These are phyloP conservation scores for Saccharum officinarum DNA, from an alignment of 176 grass and related monocot genomes.

Conservation along the genomic window DNA sequence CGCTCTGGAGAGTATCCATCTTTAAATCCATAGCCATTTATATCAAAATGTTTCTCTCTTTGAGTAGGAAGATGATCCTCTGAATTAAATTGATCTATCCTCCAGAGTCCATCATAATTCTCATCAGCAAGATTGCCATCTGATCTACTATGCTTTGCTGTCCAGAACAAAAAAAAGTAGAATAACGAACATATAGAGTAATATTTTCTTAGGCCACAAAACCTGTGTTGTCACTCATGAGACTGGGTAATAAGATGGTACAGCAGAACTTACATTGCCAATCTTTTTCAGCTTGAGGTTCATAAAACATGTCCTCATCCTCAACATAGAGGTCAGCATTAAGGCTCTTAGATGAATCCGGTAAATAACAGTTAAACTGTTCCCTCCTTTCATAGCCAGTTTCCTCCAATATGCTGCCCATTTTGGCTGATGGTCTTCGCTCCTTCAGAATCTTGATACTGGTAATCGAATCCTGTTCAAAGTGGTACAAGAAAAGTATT, in stretches of 20 bases:
- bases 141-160: slow-evolving; percentile 37
- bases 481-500: neutral
- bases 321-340: slow-evolving; percentile 35
- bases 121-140: slow-evolving; percentile 29
- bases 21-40: slow-evolving; percentile 30
- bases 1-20: slow-evolving; percentile 39
- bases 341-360: slow-evolving; percentile 33
- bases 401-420: slow-evolving; percentile 33
- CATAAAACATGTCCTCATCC: slow-evolving; percentile 45
- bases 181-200: neutral
- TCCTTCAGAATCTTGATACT: slow-evolving; percentile 45
- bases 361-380: slow-evolving; percentile 35
- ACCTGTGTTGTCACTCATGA: neutral
- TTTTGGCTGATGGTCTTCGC: slow-evolving; percentile 26
- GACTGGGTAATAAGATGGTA: slow-evolving; percentile 24
- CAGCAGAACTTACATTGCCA: slow-evolving; percentile 50
- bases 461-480: slow-evolving; percentile 49
- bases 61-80: slow-evolving; percentile 31
- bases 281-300: slow-evolving; percentile 31
- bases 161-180: neutral
- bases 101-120: slow-evolving; percentile 44
- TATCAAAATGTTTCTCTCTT: slow-evolving; percentile 39
- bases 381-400: slow-evolving; percentile 26
- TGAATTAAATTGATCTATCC: slow-evolving; percentile 33
- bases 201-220: slow-evolving; percentile 24